A percentile compares a stretch with the other conserved stretches of the same genome.
phyloP scores from a whole-genome alignment of 352 stramenopile species.

The Paralagenidium karlingii region DNA sequence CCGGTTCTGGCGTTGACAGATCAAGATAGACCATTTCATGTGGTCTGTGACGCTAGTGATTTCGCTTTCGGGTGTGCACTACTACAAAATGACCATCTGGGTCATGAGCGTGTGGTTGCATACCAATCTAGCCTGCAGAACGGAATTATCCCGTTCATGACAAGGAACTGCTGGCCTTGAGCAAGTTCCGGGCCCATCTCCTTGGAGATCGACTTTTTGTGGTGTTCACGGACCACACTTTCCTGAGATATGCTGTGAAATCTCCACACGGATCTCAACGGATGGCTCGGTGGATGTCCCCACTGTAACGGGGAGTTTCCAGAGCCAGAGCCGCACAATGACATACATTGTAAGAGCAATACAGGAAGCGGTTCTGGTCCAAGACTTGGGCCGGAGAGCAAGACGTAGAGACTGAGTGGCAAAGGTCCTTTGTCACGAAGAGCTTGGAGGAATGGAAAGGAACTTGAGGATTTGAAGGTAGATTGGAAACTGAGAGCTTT shows the following conservation, averaged over 20 bases:
- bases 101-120: conserved; percentile 4
- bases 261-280: conserved; percentile 3
- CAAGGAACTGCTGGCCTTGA: conserved; percentile 6
- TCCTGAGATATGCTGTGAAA: background rate
- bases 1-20: background rate
- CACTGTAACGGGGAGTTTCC: too few relatives aligned
- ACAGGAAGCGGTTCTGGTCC: too few relatives aligned
- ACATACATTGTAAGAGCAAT: too few relatives aligned
- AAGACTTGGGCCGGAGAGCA: too few relatives aligned
- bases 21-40: conserved; percentile 1
- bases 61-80: conserved; percentile 1
- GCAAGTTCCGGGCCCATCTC: conserved; percentile 8
- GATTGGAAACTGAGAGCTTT: too few relatives aligned
- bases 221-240: conserved; percentile 6
- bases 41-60: conserved; percentile 5
- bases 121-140: conserved; percentile 6
- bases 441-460: too few relatives aligned
- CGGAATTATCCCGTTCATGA: conserved; percentile 8
- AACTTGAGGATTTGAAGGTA: too few relatives aligned
- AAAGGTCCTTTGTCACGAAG: too few relatives aligned
- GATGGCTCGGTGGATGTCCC: conserved; percentile 6
- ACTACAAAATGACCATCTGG: background rate
- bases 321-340: too few relatives aligned
- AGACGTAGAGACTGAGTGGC: too few relatives aligned
- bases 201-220: conserved; percentile 4